Evolutionary conservation across 2,329 filamentous ascomycete species (phyloP).

Genomic region (Coniella lustricola): DNA sequence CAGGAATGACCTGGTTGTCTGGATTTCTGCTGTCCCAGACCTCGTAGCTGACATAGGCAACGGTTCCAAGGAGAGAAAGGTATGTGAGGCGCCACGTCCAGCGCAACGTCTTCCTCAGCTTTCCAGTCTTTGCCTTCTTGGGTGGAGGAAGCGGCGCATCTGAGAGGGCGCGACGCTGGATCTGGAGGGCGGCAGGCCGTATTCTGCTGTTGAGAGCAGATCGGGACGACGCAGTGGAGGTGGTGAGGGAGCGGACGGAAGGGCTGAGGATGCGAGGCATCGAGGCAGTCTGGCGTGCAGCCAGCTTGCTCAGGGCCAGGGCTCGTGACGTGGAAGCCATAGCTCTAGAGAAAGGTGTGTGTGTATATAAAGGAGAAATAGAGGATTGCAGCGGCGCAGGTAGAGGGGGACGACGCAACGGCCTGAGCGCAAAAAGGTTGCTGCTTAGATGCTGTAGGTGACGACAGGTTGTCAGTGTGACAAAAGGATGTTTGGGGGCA

Average conservation of each 20-base stretch:
- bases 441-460: neutral
- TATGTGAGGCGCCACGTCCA: constrained; percentile 82
- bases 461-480: neutral
- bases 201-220: constrained; percentile 18
- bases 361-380: constrained; percentile 9
- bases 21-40: constrained; percentile 82
- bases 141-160: constrained; percentile 32
- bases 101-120: constrained; percentile 62
- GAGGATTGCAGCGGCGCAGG: neutral
- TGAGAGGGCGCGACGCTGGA: constrained; percentile 23
- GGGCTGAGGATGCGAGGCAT: constrained; percentile 23
- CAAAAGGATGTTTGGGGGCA: neutral
- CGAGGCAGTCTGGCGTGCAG: constrained; percentile 20
- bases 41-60: constrained; percentile 68
- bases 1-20: constrained; percentile 66
- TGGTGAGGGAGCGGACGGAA: constrained; percentile 18
- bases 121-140: constrained; percentile 46
- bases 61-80: constrained; percentile 60
- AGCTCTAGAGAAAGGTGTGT: constrained; percentile 18
- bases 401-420: neutral
- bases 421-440: neutral
- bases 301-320: constrained; percentile 24
- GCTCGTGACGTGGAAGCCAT: constrained; percentile 29
- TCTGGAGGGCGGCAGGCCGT: constrained; percentile 21
- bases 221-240: constrained; percentile 15